Conservation (phyloP, 192 early-diverging fungal genomes). For the Coemansia sp. region DNA sequence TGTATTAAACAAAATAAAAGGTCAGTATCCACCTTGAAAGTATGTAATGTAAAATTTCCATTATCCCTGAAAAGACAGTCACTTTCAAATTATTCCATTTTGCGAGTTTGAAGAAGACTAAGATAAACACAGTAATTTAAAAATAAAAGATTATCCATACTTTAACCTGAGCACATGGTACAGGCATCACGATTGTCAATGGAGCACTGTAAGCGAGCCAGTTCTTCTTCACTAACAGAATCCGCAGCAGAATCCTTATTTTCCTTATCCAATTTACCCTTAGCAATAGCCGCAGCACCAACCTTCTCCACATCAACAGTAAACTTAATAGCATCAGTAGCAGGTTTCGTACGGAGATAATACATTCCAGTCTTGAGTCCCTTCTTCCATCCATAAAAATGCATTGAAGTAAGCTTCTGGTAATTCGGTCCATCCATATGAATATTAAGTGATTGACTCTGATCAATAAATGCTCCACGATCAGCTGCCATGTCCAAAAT, state of each 20-base stretch:
- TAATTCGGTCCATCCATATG: constrained; percentile 92
- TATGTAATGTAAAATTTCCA: too few relatives aligned
- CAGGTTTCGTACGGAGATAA: constrained; percentile 94
- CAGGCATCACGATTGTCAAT: constrained; percentile 93
- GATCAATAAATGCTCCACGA: constrained; percentile 96
- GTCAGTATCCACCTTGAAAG: too few relatives aligned
- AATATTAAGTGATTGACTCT: constrained; percentile 93
- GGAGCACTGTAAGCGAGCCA: constrained; percentile 80
- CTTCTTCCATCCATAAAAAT: constrained; percentile 97
- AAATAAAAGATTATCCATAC: constrained; percentile 9
- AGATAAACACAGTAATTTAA: constrained; percentile 1
- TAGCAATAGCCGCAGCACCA: constrained; percentile 40
- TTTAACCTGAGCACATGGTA: constrained; percentile 81
- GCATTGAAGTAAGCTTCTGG: constrained; percentile 94
- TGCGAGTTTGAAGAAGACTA: not conserved
- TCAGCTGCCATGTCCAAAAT: constrained; percentile 97
- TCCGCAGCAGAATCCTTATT: constrained; percentile 34
- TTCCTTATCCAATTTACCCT: constrained; percentile 23
- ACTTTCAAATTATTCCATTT: too few relatives aligned
- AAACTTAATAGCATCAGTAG: constrained; percentile 96
- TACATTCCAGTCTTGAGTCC: constrained; percentile 99
- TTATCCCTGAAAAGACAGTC: too few relatives aligned
- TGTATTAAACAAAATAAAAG: too few relatives aligned
- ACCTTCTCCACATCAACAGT: constrained; percentile 84
- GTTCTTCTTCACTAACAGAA: constrained; percentile 55